Conservation (phyloP, 2,329 filamentous ascomycete genomes). For the Aspergillus sp. region DNA sequence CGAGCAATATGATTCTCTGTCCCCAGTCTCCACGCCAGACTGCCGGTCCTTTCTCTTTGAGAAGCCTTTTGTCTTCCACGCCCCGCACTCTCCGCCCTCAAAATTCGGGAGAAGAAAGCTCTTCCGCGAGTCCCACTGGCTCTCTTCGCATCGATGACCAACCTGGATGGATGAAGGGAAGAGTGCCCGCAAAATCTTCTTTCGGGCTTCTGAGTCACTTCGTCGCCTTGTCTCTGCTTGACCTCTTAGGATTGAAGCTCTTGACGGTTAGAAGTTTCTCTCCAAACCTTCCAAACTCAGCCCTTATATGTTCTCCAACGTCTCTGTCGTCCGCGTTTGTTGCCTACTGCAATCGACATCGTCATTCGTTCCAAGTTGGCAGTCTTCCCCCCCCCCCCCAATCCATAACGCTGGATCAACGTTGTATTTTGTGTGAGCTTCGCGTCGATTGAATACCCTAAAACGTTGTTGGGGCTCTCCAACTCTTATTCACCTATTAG, state of each 20-base stretch:
- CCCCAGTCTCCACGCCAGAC: background rate
- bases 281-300: background rate
- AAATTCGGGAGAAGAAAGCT: background rate
- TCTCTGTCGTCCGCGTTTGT: background rate
- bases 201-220: slow-evolving; percentile 2
- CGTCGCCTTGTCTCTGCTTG: background rate
- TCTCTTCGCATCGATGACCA: background rate
- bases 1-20: slow-evolving; percentile 1
- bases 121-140: background rate
- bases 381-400: no score
- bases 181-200: background rate
- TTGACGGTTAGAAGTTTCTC: background rate
- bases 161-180: background rate
- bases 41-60: slow-evolving; percentile 6
- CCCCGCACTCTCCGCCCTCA: background rate
- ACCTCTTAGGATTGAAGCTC: background rate
- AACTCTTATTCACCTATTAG: background rate
- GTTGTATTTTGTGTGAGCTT: background rate
- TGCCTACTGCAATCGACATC: background rate
- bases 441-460: background rate
- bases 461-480: background rate
- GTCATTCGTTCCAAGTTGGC: background rate
- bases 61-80: background rate
- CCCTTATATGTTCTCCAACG: background rate
- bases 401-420: background rate